These are phyloP conservation scores for Ceriops tagal DNA, from an alignment of 345 rosid species.

Conservation along the genomic window DNA sequence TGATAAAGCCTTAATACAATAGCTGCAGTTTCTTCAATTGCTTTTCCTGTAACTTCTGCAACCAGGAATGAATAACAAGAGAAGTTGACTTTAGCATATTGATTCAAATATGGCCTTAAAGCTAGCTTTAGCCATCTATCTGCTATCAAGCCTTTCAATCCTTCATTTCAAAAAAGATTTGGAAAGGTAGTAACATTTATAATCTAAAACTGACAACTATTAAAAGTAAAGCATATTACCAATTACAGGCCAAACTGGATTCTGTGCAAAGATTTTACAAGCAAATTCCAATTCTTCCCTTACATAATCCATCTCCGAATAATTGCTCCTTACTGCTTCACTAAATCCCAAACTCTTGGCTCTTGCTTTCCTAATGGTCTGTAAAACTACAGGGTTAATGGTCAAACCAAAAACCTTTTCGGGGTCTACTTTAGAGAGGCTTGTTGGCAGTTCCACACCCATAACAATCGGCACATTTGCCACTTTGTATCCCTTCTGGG, in stretches of 20 bases:
- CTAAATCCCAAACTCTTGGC: slow-evolving; percentile 69
- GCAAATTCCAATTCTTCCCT: slow-evolving; percentile 67
- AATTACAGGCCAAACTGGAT: slow-evolving; percentile 83
- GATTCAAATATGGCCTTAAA: not conserved
- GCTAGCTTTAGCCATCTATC: not conserved
- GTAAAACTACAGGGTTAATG: slow-evolving; percentile 65
- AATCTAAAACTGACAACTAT: not conserved
- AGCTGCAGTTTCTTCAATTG: slow-evolving; percentile 90
- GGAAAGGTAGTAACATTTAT: not conserved
- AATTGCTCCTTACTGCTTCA: slow-evolving; percentile 46
- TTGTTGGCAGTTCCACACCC: slow-evolving; percentile 61
- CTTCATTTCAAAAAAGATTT: not conserved
- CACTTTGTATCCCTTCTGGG: slow-evolving; percentile 85
- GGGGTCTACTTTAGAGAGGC: slow-evolving; percentile 57
- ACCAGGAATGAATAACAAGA: slow-evolving; percentile 11
- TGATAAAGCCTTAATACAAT: slow-evolving; percentile 69
- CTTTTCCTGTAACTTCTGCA: slow-evolving; percentile 92
- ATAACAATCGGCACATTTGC: slow-evolving; percentile 81
- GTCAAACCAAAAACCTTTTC: slow-evolving; percentile 74
- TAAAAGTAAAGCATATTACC: slow-evolving; percentile 35
- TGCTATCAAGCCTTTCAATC: too few species aligned
- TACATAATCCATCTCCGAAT: slow-evolving; percentile 73
- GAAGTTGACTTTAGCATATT: slow-evolving; percentile 9
- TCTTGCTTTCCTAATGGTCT: slow-evolving; percentile 66
- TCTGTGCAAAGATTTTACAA: slow-evolving; percentile 53